Percentiles rank a stretch among this genome's conserved stretches.
phyloP scores from a whole-genome alignment of 371 early-diverging fungal genomes.

The Mucor plumbeus region DNA sequence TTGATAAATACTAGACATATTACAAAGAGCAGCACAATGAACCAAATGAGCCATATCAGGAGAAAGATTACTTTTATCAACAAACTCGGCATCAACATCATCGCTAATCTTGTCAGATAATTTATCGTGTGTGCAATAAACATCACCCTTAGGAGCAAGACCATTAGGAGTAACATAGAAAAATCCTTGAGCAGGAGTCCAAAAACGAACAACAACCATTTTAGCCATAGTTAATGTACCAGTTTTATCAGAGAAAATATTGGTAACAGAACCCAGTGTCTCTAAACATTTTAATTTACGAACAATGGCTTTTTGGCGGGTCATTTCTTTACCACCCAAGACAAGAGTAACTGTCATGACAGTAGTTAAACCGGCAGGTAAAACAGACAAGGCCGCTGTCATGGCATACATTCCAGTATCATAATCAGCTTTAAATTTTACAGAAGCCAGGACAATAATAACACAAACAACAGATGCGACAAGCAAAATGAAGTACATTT shows the following conservation, averaged over 20 bases:
- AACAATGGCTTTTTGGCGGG: conserved; percentile 56
- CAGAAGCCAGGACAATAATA: conserved; percentile 72
- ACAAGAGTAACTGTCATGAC: conserved; percentile 50
- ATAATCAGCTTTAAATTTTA: conserved; percentile 41
- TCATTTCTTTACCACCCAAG: conserved; percentile 48
- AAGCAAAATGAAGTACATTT: conserved; percentile 72
- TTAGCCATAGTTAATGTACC: conserved; percentile 69
- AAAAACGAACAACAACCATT: conserved; percentile 77
- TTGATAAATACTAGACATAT: conserved; percentile 61
- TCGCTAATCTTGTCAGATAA: conserved; percentile 18
- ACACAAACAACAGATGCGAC: conserved; percentile 49
- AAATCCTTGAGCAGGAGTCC: conserved; percentile 69
- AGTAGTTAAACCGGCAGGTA: conserved; percentile 50
- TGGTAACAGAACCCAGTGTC: conserved; percentile 91
- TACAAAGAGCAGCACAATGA: conserved; percentile 60
- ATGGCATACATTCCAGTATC: conserved; percentile 52
- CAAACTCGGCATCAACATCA: conserved; percentile 2
- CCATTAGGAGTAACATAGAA: conserved; percentile 67
- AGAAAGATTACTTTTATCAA: conserved; percentile 29
- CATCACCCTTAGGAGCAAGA: conserved; percentile 67
- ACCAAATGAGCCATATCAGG: conserved; percentile 36
- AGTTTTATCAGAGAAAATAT: conserved; percentile 87
- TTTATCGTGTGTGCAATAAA: conserved; percentile 38
- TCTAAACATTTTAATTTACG: conserved; percentile 91
- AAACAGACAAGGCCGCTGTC: conserved; percentile 43